Conservation (phyloP, 2,329 filamentous ascomycete species). For the Stemphylium lycopersici region DNA sequence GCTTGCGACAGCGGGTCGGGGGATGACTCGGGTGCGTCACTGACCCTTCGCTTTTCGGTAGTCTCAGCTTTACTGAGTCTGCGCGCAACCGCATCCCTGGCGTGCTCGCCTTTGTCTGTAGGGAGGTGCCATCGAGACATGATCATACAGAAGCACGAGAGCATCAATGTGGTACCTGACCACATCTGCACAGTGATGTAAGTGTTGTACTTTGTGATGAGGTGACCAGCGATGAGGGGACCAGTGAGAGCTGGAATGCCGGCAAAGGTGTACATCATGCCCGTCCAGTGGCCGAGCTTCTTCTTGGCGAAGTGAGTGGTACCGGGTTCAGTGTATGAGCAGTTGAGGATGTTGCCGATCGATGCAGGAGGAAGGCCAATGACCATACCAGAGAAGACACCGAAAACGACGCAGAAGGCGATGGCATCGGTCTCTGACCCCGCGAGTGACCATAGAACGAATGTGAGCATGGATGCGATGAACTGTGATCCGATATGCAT, state of each 20-base stretch:
- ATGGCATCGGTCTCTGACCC: slow-evolving; percentile 49
- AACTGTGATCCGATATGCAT: slow-evolving; percentile 54
- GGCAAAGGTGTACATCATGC: slow-evolving; percentile 59
- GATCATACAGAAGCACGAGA: slow-evolving; percentile 52
- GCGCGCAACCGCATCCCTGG: slow-evolving; percentile 21
- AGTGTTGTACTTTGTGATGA: slow-evolving; percentile 50
- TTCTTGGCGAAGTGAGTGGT: slow-evolving; percentile 36
- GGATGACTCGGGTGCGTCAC: slow-evolving; percentile 13
- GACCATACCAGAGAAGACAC: slow-evolving; percentile 56
- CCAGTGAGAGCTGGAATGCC: slow-evolving; percentile 55
- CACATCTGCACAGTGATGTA: slow-evolving; percentile 57
- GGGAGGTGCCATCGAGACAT: slow-evolving; percentile 41
- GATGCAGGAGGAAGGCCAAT: slow-evolving; percentile 59
- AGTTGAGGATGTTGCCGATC: slow-evolving; percentile 54
- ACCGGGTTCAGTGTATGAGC: slow-evolving; percentile 41
- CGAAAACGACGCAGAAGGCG: slow-evolving; percentile 57
- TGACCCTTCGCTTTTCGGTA: slow-evolving; percentile 18
- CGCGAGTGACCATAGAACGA: slow-evolving; percentile 54
- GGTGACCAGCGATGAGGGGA: slow-evolving; percentile 55
- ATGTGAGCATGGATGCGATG: slow-evolving; percentile 50
- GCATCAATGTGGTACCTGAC: slow-evolving; percentile 52
- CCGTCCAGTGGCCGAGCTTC: slow-evolving; percentile 59
- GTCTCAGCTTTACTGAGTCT: slow-evolving; percentile 13
- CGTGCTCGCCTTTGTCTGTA: slow-evolving; percentile 34
- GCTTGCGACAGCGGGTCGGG: slow-evolving; percentile 24